Percentiles rank a stretch among this genome's conserved stretches.
These are phyloP conservation scores for Durusdinium trenchii DNA, from an alignment of 73 alveolate species.

Conservation along the genomic window DNA sequence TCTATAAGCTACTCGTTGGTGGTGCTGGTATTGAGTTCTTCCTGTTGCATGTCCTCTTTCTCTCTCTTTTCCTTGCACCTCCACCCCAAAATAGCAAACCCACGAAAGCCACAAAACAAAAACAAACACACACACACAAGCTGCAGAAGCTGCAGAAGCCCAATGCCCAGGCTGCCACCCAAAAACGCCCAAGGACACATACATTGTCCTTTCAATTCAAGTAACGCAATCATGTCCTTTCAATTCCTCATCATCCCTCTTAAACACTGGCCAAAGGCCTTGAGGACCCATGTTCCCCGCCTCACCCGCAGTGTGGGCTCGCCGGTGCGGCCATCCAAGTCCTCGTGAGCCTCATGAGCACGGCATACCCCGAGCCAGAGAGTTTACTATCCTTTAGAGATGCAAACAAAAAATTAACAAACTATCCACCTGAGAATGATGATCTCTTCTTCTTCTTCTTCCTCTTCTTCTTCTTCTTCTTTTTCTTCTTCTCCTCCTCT, in stretches of 20 bases:
- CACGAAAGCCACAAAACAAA: no score
- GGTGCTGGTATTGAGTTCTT: no score
- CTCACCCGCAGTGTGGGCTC: conserved; percentile 83
- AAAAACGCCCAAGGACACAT: neutral
- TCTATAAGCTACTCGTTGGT: no score
- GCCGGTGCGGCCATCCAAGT: conserved; percentile 38
- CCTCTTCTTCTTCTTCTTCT: neutral
- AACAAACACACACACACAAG: no score
- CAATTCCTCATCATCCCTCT: neutral
- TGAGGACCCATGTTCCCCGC: neutral
- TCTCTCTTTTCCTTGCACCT: no score
- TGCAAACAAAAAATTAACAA: neutral
- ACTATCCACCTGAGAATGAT: neutral
- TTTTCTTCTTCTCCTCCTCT: no score
- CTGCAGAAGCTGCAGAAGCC: neutral
- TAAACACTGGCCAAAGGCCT: neutral
- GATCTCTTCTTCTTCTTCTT: neutral
- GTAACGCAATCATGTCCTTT: neutral
- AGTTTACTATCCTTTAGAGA: neutral
- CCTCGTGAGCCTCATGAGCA: neutral
- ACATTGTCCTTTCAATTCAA: neutral
- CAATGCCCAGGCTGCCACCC: neutral
- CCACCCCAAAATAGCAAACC: no score
- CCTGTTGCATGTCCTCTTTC: no score
- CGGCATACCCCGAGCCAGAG: neutral